Base-by-base conservation (phyloP, 75 land plant genomes). In the Pinus taeda region DNA sequence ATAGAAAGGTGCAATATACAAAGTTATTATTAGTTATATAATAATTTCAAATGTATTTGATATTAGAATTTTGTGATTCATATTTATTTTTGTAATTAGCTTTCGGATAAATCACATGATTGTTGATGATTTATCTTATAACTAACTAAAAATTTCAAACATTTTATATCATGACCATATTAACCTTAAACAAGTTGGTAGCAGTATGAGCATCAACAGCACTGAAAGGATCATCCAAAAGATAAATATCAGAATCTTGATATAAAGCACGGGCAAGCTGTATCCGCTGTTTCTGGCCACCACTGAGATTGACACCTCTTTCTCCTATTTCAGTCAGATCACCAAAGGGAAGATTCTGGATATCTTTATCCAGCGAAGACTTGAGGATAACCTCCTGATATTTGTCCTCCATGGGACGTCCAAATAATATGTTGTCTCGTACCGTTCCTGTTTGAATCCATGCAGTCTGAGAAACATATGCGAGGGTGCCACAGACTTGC, bases 121-220 rank as follows among this genome's bases (percentile, higher is more conserved):
- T n/a, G n/a, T n/a, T n/a, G n/a, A n/a, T n/a, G n/a, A n/a, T n/a
- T n/a, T n/a, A n/a, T n/a, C n/a, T n/a, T n/a, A n/a, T n/a, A n/a
- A n/a, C n/a, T n/a, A n/a, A n/a, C n/a, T n/a, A n/a, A n/a, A n/a
- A n/a, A n/a, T n/a, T n/a, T n/a, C n/a, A n/a, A n/a, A n/a, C n/a
- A n/a, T n/a, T n/a, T n/a, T n/a, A n/a, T n/a, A n/a, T n/a, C n/a
- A n/a, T 8, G 6, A 30, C 18, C 24, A 59, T 55, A 75, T 30
- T 20, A 42, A 79, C 80, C 78, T 75, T 70, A 7, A 82, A 65
- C 53, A 82, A 71, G 63, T 64, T 74, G 29, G 60, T 71, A 11
- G 76, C 82, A 12, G 84, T 82, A 75, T 82, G 84, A 20, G 83
- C 86, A 77, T 84, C 86, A 42, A 81, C 80, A 59, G 80, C 86